Percentiles rank a stretch among this genome's conserved stretches.
phyloP scores from a whole-genome alignment of 768 basidiomycete species.

The Mycena crocata region DNA sequence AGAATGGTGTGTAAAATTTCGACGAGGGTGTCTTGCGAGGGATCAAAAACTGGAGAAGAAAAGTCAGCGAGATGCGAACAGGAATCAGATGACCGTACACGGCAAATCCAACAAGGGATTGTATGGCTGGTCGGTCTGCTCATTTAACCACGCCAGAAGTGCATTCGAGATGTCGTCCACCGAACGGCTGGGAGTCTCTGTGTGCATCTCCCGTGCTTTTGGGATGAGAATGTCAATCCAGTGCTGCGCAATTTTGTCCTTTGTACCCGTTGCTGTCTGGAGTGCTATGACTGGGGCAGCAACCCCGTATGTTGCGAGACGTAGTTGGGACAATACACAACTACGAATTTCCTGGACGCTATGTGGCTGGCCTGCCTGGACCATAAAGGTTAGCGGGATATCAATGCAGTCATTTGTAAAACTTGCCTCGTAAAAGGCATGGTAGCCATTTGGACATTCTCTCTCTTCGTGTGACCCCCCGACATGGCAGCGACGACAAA shows the following conservation, averaged over 20 bases:
- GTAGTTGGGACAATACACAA: conserved; percentile 34
- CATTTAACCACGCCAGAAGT: conserved; percentile 17
- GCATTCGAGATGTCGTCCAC: conserved; percentile 8
- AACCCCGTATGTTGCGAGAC: conserved; percentile 36
- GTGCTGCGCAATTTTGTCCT: conserved; percentile 45
- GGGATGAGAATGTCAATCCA: conserved; percentile 46
- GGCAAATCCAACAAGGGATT: conserved; percentile 25
- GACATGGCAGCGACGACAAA: conserved; percentile 47
- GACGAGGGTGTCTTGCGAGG: conserved; percentile 29
- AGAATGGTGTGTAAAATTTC: conserved; percentile 56
- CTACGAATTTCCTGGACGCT: conserved; percentile 20
- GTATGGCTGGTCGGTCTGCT: conserved; percentile 6
- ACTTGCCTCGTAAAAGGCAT: conserved; percentile 17
- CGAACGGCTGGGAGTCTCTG: background rate
- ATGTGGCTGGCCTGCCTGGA: conserved; percentile 21
- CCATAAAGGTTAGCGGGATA: background rate
- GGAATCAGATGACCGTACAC: background rate
- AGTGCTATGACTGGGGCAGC: conserved; percentile 19
- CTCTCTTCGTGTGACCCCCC: conserved; percentile 44
- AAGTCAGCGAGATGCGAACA: background rate
- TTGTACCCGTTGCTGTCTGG: conserved; percentile 46
- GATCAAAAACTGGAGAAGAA: conserved; percentile 2
- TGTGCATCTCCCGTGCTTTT: conserved; percentile 25
- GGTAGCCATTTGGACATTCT: conserved; percentile 44
- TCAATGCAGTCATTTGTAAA: background rate